Base-by-base conservation (phyloP, 148 eudicot genomes). In the Chenopodium formosanum region DNA sequence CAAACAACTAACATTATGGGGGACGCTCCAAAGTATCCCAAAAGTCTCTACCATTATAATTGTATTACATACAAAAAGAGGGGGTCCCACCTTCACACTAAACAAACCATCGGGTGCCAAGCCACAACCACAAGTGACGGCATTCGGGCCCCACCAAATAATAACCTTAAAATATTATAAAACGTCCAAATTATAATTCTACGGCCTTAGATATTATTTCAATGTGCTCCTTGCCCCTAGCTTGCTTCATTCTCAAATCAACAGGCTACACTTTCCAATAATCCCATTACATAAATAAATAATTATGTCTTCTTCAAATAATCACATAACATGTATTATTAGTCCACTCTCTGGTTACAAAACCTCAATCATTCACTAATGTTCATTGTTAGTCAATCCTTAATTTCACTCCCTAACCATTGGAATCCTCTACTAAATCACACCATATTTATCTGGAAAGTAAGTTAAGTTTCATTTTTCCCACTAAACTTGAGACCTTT, bases 41-140 rank as follows among this genome's bases (percentile, higher is more conserved):
- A 56, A 56, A 5, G 4, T 22, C 20, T 40, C 13, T n/a, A 67
- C 4, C 5, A 29, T 23, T 37, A 70, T 70, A 19, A 70, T 70
- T 70, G 52, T 5, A 50, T 25, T 37, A 19, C 25, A 16, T 79
- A 52, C 67, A 52, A n/a, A 22, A 53, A 79, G 12, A 44, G 16
- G 5, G 62, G 83, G 62, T 31, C 78, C 75, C 71, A 13, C n/a
- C 32, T 47, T 23, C n/a, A 46, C 78, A 64, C 44, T 46, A 29
- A 63, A 56, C 72, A 23, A 69, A 80, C 70, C 53, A 60, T 56
- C 47, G 7, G 64, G 29, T 64, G 25, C 37, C 47, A 80, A 80
- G 78, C 46, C 44, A 73, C 73, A 76, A 73, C 77, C 71, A 80
- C 78, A 80, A 46, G 44, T 40, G 44, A 40, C 44, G 44, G 44